Conservation (phyloP, 2,329 filamentous ascomycete genomes). For the Didymella keratinophila region DNA sequence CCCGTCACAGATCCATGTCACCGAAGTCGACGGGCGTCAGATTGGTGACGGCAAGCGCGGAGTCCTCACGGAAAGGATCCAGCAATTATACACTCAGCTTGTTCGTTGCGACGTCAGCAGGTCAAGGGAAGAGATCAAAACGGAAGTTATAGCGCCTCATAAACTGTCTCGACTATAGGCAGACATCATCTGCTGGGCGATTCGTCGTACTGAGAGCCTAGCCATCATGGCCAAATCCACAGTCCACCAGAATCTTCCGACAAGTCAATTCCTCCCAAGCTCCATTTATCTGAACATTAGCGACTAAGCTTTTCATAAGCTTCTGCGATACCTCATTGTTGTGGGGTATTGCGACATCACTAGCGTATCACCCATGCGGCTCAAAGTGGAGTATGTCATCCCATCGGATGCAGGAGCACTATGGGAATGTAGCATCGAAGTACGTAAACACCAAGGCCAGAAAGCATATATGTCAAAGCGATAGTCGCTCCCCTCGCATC, state of each 20-base stretch:
- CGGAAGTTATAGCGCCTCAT: not conserved
- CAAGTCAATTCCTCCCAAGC: not conserved
- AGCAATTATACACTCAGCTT: conserved; percentile 1
- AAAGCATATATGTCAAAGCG: not conserved
- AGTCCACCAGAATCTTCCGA: not conserved
- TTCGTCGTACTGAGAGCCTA: no score
- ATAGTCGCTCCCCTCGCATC: no score
- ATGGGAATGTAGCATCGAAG: not conserved
- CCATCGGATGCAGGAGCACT: not conserved
- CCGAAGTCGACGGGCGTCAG: conserved; percentile 3
- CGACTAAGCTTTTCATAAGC: not conserved
- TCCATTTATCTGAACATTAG: not conserved
- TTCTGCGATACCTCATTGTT: not conserved
- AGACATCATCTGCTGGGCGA: not conserved
- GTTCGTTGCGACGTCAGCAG: not conserved
- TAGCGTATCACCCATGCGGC: not conserved
- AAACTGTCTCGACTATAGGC: not conserved
- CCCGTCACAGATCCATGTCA: conserved; percentile 4
- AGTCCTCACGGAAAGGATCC: not conserved
- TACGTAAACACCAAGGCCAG: not conserved
- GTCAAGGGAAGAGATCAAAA: not conserved
- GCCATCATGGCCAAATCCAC: not conserved
- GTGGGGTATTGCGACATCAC: conserved; percentile 4
- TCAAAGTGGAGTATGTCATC: not conserved
- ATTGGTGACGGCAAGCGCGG: conserved; percentile 8